These are phyloP conservation scores for Xanthoconium purpureum DNA, from an alignment of 768 basidiomycete genomes.

Conservation along the genomic window DNA sequence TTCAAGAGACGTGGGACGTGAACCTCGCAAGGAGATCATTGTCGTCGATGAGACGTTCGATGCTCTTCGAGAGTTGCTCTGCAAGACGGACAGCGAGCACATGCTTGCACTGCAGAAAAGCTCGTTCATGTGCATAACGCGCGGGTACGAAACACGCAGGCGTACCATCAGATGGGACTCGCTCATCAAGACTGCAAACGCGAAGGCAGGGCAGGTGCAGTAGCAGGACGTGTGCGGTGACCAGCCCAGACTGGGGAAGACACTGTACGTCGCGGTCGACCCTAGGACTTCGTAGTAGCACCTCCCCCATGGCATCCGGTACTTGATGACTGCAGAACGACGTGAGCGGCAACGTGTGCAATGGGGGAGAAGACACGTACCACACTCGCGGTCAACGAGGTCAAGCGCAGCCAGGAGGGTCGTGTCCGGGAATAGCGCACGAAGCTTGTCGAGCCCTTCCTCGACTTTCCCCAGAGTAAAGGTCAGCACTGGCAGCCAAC, in stretches of 20 bases:
- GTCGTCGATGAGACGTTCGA: slow-evolving; percentile 45
- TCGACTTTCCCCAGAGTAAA: slow-evolving; percentile 37
- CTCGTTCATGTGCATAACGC: background rate
- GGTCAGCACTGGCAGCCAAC: background rate
- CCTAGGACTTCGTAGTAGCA: slow-evolving; percentile 66
- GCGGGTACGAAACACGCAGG: background rate
- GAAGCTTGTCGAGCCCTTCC: slow-evolving; percentile 53
- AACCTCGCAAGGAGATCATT: slow-evolving; percentile 46
- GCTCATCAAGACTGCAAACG: slow-evolving; percentile 57
- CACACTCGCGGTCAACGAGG: slow-evolving; percentile 67
- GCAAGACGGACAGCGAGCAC: slow-evolving; percentile 65
- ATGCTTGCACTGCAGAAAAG: slow-evolving; percentile 69
- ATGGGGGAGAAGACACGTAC: slow-evolving; percentile 36
- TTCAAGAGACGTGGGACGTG: slow-evolving; percentile 9
- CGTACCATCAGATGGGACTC: slow-evolving; percentile 64
- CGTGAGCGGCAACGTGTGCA: background rate
- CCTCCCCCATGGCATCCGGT: slow-evolving; percentile 54
- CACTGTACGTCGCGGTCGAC: slow-evolving; percentile 58
- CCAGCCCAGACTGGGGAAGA: slow-evolving; percentile 48
- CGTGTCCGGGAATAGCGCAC: slow-evolving; percentile 57
- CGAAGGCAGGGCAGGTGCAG: slow-evolving; percentile 76
- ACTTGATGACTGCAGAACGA: slow-evolving; percentile 53
- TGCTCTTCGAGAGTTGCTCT: slow-evolving; percentile 46
- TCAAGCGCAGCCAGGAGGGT: slow-evolving; percentile 70
- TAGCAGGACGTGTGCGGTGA: slow-evolving; percentile 45